Evolutionary conservation across 306 rosid genomes (phyloP).

Genomic region (Prinsepia uniflora): DNA sequence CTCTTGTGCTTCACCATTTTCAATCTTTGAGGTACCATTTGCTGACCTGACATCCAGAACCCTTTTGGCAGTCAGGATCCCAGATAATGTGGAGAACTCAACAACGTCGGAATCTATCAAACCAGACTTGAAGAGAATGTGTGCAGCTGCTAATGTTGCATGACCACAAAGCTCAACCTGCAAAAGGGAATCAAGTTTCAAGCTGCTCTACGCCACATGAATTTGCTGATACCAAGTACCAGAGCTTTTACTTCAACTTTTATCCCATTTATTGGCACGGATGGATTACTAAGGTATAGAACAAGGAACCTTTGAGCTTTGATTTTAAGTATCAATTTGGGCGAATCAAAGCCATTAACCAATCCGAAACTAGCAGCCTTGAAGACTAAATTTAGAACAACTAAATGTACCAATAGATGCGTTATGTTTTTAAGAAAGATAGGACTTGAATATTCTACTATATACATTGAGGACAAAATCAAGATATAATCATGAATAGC

Average conservation of each 20-base stretch:
- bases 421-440: too few relatives aligned
- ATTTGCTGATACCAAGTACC: too few relatives aligned
- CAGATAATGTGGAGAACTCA: constrained; percentile 65
- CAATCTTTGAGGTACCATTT: constrained; percentile 17
- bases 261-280: too few relatives aligned
- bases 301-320: too few relatives aligned
- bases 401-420: too few relatives aligned
- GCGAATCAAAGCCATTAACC: too few relatives aligned
- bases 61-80: constrained; percentile 48
- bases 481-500: not conserved
- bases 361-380: too few relatives aligned
- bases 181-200: not conserved
- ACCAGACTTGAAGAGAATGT: constrained; percentile 47
- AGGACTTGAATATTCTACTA: too few relatives aligned
- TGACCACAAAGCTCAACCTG: constrained; percentile 54
- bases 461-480: not conserved
- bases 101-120: constrained; percentile 35
- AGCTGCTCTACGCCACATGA: not conserved
- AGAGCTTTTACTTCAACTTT: too few relatives aligned
- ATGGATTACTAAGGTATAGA: too few relatives aligned
- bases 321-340: too few relatives aligned
- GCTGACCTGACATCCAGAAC: constrained; percentile 14
- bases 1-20: constrained; percentile 26
- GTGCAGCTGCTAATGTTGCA: constrained; percentile 78
- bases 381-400: too few relatives aligned